Conservation (phyloP, 495 filamentous ascomycete genomes). For the Pseudoneurospora amorphoporcata region DNA sequence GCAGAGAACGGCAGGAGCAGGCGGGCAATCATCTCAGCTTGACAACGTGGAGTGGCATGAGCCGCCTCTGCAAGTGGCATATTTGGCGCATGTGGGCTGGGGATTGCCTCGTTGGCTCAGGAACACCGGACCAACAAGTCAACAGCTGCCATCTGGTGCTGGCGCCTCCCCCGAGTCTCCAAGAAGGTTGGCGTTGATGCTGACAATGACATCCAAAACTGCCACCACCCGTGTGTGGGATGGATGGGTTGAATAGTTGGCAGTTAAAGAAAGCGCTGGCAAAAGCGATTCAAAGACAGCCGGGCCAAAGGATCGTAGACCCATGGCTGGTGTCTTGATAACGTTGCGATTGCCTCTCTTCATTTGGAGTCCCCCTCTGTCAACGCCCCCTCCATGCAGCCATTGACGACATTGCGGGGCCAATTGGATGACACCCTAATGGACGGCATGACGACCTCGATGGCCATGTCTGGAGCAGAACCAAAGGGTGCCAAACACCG, state of each 20-base stretch:
- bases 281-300: not conserved
- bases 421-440: not conserved
- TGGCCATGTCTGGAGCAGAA: not conserved
- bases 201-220: not conserved
- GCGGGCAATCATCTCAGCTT: not conserved
- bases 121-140: not conserved
- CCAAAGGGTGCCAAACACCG: not conserved
- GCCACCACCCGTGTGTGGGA: not conserved
- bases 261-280: not conserved
- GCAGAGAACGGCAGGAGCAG: not conserved
- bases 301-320: not conserved
- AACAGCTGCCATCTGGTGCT: not conserved
- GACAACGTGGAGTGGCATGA: not conserved
- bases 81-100: not conserved
- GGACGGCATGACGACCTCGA: not conserved
- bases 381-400: not conserved
- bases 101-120: not conserved
- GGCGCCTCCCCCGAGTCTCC: not conserved
- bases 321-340: not conserved
- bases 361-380: not conserved
- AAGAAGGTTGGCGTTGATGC: not conserved
- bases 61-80: not conserved
- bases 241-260: not conserved
- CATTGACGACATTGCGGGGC: not conserved
- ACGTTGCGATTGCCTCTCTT: not conserved